phyloP scores from a whole-genome alignment of 805 yeast genomes.

The Metschnikowia sp. region DNA sequence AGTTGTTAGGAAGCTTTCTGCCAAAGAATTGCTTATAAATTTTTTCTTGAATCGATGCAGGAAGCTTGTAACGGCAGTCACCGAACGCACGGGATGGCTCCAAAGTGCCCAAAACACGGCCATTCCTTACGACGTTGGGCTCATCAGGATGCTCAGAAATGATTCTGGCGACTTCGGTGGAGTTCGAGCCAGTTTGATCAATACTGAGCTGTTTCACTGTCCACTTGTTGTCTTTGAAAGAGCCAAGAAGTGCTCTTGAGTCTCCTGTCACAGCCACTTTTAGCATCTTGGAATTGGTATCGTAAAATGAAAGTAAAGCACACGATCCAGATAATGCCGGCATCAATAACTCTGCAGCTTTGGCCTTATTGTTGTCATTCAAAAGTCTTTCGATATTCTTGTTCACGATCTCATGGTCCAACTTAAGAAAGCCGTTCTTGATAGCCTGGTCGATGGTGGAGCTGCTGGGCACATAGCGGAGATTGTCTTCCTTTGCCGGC shows the following conservation, averaged over 20 bases:
- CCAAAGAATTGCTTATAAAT: slow-evolving; percentile 79
- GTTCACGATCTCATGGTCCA: slow-evolving; percentile 85
- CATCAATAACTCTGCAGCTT: slow-evolving; percentile 70
- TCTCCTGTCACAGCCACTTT: slow-evolving; percentile 97
- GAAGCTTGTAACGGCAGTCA: slow-evolving; percentile 89
- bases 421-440: slow-evolving; percentile 69
- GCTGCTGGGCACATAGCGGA: slow-evolving; percentile 61
- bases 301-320: slow-evolving; percentile 83
- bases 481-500: slow-evolving; percentile 48
- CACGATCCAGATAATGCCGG: slow-evolving; percentile 97
- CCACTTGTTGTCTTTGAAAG: slow-evolving; percentile 71
- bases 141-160: slow-evolving; percentile 89
- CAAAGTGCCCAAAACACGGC: slow-evolving; percentile 86
- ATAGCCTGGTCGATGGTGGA: slow-evolving; percentile 77
- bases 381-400: slow-evolving; percentile 69
- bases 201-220: slow-evolving; percentile 80
- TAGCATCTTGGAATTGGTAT: slow-evolving; percentile 64
- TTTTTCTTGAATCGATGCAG: slow-evolving; percentile 68
- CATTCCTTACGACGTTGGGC: slow-evolving; percentile 75
- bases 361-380: slow-evolving; percentile 61
- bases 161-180: slow-evolving; percentile 79
- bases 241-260: slow-evolving; percentile 86
- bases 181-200: slow-evolving; percentile 94
- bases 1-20: slow-evolving; percentile 64
- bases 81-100: slow-evolving; percentile 98